Conservation (phyloP, 805 yeast genomes). For the Suhomyces kilbournensis region DNA sequence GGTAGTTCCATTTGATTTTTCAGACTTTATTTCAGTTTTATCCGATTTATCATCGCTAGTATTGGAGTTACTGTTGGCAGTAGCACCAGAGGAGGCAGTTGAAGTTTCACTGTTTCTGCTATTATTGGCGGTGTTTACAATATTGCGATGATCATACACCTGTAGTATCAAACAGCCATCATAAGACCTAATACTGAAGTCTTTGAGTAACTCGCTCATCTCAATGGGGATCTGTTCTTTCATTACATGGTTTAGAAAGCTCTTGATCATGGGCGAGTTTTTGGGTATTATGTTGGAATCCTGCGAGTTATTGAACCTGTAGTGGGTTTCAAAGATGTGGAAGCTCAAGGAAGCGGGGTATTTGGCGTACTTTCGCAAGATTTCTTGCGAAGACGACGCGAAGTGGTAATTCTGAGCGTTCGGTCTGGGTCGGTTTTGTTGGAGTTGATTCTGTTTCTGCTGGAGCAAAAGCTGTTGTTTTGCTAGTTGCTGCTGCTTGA, state of each 20-base stretch:
- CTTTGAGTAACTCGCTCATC: slow-evolving; percentile 83
- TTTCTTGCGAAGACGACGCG: slow-evolving; percentile 67
- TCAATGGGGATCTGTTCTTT: slow-evolving; percentile 85
- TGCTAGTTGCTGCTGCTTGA: slow-evolving; percentile 9
- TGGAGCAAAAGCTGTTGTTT: slow-evolving; percentile 24
- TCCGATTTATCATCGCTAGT: neutral
- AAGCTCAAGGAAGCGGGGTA: slow-evolving; percentile 80
- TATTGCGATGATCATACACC: slow-evolving; percentile 79
- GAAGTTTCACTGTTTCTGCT: neutral
- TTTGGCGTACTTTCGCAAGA: slow-evolving; percentile 72
- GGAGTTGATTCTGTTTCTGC: slow-evolving; percentile 18
- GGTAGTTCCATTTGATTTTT: neutral
- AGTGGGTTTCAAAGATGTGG: slow-evolving; percentile 89
- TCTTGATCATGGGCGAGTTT: slow-evolving; percentile 70
- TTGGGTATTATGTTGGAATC: slow-evolving; percentile 80
- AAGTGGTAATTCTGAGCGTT: slow-evolving; percentile 45
- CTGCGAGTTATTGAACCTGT: slow-evolving; percentile 80
- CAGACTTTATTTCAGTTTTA: neutral
- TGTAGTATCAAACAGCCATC: slow-evolving; percentile 88
- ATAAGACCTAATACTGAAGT: slow-evolving; percentile 77
- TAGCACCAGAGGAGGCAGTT: neutral
- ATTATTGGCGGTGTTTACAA: slow-evolving; percentile 16
- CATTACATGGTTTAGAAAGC: slow-evolving; percentile 75
- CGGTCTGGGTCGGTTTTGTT: slow-evolving; percentile 19
- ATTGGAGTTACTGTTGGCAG: neutral